Conservation (phyloP, 257 asterid species). For the Linaria vulgaris region DNA sequence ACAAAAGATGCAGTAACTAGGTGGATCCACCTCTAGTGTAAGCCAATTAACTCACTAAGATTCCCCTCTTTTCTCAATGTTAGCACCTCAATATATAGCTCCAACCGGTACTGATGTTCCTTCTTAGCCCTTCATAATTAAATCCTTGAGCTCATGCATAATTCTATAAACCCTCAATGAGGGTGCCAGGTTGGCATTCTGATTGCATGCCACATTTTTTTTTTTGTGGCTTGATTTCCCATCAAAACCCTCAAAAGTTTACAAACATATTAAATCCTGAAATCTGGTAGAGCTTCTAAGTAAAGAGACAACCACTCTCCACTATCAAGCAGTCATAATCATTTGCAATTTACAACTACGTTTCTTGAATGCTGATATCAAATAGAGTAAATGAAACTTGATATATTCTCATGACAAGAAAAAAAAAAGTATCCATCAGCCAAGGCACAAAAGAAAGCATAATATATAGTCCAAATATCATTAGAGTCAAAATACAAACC, state of each 20-base stretch:
- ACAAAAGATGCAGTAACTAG: no score
- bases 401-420: background rate
- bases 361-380: constrained; percentile 5
- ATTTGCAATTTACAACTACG: background rate
- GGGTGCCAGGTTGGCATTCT: no score
- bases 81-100: no score
- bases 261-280: constrained; percentile 1
- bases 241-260: background rate
- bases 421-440: background rate
- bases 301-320: constrained; percentile 14
- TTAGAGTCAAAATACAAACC: constrained; percentile 40
- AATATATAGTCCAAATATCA: background rate
- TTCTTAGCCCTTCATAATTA: no score
- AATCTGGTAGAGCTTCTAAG: background rate
- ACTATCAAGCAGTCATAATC: background rate
- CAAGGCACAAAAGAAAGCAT: constrained; percentile 7
- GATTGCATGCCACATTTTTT: no score
- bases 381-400: constrained; percentile 8
- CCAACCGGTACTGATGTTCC: no score
- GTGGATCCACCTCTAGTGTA: no score
- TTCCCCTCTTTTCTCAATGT: no score
- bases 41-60: no score
- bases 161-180: no score
- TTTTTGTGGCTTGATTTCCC: no score
- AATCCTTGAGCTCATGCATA: no score